phyloP scores from a whole-genome alignment of 2,329 filamentous ascomycete species.

The Colletotrichum somersetense region DNA sequence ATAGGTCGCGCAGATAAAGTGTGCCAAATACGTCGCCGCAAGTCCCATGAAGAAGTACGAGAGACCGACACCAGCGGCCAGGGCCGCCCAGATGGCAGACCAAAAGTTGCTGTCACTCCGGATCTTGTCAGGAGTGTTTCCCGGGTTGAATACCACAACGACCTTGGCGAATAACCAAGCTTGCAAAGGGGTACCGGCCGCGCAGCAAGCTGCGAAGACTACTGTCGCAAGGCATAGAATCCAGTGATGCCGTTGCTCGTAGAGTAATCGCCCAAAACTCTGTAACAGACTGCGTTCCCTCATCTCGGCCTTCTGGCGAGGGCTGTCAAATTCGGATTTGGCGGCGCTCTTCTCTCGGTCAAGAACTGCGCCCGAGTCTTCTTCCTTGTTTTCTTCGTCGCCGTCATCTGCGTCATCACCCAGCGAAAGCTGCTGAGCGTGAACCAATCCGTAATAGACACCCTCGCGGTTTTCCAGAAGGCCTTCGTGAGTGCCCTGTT shows the following conservation, averaged over 20 bases:
- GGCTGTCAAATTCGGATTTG: constrained; percentile 49
- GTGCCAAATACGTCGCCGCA: constrained; percentile 60
- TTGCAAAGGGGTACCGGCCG: constrained; percentile 62
- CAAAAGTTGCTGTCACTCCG: constrained; percentile 67
- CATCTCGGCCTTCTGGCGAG: constrained; percentile 50
- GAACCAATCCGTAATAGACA: constrained; percentile 76
- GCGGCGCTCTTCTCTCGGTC: constrained; percentile 61
- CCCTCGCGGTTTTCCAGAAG: constrained; percentile 72
- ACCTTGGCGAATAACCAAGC: constrained; percentile 68
- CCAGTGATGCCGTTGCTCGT: constrained; percentile 67
- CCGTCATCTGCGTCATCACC: constrained; percentile 59
- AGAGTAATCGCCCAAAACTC: constrained; percentile 69
- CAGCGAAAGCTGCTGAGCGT: constrained; percentile 70
- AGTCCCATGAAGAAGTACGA: constrained; percentile 65
- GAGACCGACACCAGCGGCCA: constrained; percentile 66
- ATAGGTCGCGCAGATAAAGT: constrained; percentile 65
- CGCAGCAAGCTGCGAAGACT: constrained; percentile 58
- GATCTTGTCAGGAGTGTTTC: constrained; percentile 48
- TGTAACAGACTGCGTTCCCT: constrained; percentile 59
- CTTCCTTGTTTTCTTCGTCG: constrained; percentile 54
- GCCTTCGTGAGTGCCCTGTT: constrained; percentile 81
- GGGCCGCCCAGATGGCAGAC: constrained; percentile 74
- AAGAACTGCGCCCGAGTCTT: constrained; percentile 56
- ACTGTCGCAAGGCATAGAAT: constrained; percentile 64
- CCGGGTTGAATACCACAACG: constrained; percentile 62